Evolutionary conservation across 192 early-diverging fungal species (phyloP), one percentile per base, ranked within the genome.

Genomic region (Coemansia sp.): DNA sequence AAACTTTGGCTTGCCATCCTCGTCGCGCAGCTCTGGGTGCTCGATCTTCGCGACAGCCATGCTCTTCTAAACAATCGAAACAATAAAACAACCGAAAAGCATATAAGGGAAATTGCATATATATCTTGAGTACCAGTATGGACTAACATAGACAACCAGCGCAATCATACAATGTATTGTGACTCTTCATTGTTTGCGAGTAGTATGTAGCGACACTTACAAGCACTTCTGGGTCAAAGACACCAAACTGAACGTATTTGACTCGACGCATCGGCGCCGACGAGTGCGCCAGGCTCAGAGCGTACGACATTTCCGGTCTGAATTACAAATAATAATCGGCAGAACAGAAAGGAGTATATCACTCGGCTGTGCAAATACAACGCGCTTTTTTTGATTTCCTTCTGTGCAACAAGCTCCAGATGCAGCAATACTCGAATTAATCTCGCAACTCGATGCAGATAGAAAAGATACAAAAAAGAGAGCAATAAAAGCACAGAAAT

Each of bases 1-100:
- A 16, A 82, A 77, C 82, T 93, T 94, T 58, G 94, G 93, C 61
- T 90, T 88, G 60, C 89, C 86, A 61, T 85, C 87, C 64, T 96
- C 95, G 64, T 94, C 92, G 61, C 88, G 88, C 54, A 91, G 82
- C 69, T 99, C 97, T 33, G 93, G 89, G 69, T 84, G 84, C 83
- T 96, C 93, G 67, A 99, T 92, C 82, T 94, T 87, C 28, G 90
- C 94, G 48, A 99, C 94, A 16, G 95, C 94, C 96, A 99, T 96
- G 68, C 88, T 87, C 91, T 91, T 96, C 95, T 98, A 86, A 71
- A 55, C 29, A 54, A 25, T 52, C 66, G 75, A 32, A 42, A 60
- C 38, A 50, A 45, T 17, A 73, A 63, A 45, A 45, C 10, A 16
- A 45, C 4, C 5, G 17, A 45, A 12, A 8, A 45, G 0, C 42